Conservation (phyloP, 768 basidiomycete species). For the Amanita polypyramis region DNA sequence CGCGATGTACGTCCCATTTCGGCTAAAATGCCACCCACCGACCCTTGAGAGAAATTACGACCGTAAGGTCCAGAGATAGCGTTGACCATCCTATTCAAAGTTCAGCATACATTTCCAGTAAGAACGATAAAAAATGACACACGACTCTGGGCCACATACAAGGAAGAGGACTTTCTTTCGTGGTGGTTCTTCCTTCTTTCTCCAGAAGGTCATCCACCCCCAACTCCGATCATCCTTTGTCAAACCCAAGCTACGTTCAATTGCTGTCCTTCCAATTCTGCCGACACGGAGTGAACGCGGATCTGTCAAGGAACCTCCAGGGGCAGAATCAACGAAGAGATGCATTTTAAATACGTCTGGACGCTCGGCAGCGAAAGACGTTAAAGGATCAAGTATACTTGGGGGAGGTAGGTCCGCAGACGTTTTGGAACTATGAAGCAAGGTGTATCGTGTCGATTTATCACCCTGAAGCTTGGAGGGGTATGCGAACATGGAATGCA, state of each 20-base stretch:
- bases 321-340: conserved; percentile 51
- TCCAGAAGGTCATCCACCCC: conserved; percentile 25
- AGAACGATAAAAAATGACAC: conserved; percentile 18
- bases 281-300: conserved; percentile 29
- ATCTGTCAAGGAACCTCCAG: conserved; percentile 17
- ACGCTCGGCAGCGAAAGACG: conserved; percentile 32
- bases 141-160: conserved; percentile 83
- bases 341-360: conserved; percentile 47
- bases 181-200: conserved; percentile 11
- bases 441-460: conserved; percentile 46
- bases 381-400: conserved; percentile 43
- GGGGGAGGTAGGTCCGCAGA: conserved; percentile 62
- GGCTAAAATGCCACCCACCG: conserved; percentile 54
- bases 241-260: conserved; percentile 32
- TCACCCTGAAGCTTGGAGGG: conserved; percentile 10
- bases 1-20: conserved; percentile 50
- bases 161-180: conserved; percentile 48
- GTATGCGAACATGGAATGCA: conserved; percentile 41
- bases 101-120: conserved; percentile 2
- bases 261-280: conserved; percentile 39
- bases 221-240: conserved; percentile 18
- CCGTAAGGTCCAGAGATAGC: conserved; percentile 71
- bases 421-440: conserved; percentile 61
- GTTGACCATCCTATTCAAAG: conserved; percentile 51
- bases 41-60: conserved; percentile 65